Percentiles rank a stretch among this genome's conserved stretches.
These are phyloP conservation scores for Blechomonas ayalai DNA, from an alignment of 208 protist genomes.

Conservation along the genomic window DNA sequence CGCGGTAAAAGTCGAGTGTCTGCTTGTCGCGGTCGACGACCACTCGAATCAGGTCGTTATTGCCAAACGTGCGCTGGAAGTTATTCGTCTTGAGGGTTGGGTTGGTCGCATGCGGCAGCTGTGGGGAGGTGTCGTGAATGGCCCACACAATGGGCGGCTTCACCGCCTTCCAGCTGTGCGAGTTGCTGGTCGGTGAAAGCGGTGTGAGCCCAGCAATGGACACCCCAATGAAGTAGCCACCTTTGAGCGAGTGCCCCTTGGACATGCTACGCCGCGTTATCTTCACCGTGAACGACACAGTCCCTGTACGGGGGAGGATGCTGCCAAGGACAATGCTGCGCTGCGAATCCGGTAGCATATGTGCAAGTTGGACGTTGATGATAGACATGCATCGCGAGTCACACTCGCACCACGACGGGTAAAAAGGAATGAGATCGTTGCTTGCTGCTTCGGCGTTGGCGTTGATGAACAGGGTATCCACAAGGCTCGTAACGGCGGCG, in stretches of 20 bases:
- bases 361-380: constrained; percentile 53
- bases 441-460: constrained; percentile 26
- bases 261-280: constrained; percentile 67
- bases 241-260: constrained; percentile 85
- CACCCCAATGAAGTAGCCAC: constrained; percentile 87
- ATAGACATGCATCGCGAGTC: constrained; percentile 75
- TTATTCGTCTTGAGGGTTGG: constrained; percentile 85
- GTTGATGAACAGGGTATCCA: constrained; percentile 71
- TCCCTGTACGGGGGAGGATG: constrained; percentile 67
- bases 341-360: constrained; percentile 76
- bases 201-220: constrained; percentile 53
- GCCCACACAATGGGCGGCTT: constrained; percentile 88
- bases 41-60: constrained; percentile 71
- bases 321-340: constrained; percentile 82
- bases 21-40: constrained; percentile 67
- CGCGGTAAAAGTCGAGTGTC: constrained; percentile 80
- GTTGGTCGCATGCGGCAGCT: constrained; percentile 86
- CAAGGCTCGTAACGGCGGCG: constrained; percentile 34
- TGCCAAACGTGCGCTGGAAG: constrained; percentile 84
- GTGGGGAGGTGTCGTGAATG: constrained; percentile 84
- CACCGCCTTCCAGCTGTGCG: constrained; percentile 80
- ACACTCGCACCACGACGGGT: constrained; percentile 71
- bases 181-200: constrained; percentile 72
- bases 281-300: constrained; percentile 79
- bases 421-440: constrained; percentile 51